These are phyloP conservation scores for Senna siamea DNA, from an alignment of 306 rosid species.

Conservation along the genomic window DNA sequence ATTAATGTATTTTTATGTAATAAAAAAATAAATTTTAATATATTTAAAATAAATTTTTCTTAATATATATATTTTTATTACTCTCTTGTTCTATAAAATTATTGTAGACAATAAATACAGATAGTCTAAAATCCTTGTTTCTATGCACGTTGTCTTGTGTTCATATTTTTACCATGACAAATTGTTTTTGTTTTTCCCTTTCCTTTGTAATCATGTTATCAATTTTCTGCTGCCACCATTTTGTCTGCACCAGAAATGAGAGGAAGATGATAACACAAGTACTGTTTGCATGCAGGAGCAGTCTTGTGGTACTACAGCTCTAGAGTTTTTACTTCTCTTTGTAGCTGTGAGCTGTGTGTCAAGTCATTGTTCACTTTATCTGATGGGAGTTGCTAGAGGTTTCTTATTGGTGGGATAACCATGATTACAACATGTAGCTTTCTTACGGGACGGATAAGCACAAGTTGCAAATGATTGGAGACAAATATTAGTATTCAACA, in stretches of 20 bases:
- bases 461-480: conserved; percentile 5
- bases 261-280: conserved; percentile 21
- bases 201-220: conserved; percentile 36
- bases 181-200: too few species aligned
- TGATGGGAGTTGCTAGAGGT: conserved; percentile 25
- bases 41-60: too few species aligned
- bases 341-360: conserved; percentile 14
- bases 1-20: too few species aligned
- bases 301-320: too few species aligned
- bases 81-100: too few species aligned
- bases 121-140: too few species aligned
- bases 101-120: too few species aligned
- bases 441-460: conserved; percentile 16
- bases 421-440: conserved; percentile 16
- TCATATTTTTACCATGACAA: too few species aligned
- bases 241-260: conserved; percentile 47
- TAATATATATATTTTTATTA: conserved; percentile 1
- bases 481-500: not conserved
- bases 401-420: conserved; percentile 6
- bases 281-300: conserved; percentile 6
- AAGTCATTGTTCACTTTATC: conserved; percentile 33
- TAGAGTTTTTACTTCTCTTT: not conserved
- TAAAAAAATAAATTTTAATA: too few species aligned
- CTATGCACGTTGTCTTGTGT: too few species aligned
- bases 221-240: conserved; percentile 44